These are phyloP conservation scores for Sicyos baderoa DNA, from an alignment of 306 rosid genomes.

Conservation along the genomic window DNA sequence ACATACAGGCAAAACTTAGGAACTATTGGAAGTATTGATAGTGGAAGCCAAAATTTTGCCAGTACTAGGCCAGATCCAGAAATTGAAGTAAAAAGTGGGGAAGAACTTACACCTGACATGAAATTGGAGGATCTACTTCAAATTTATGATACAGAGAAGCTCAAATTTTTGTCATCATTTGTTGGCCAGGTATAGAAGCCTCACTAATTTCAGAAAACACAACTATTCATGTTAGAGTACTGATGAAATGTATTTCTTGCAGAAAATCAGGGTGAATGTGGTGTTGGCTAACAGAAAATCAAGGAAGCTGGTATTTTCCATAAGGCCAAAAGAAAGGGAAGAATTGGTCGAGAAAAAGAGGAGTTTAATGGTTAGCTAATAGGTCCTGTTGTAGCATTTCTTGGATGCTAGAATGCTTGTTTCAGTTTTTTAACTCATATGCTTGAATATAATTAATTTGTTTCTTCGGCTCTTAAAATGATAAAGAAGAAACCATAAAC, in stretches of 20 bases:
- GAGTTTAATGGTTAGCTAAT: conserved; percentile 64
- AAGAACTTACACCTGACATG: conserved; percentile 61
- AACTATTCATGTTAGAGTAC: conserved; percentile 8
- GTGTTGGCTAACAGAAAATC: conserved; percentile 51
- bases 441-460: background rate
- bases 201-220: background rate
- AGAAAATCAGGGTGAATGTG: conserved; percentile 67
- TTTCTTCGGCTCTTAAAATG: background rate
- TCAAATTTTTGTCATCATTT: conserved; percentile 68
- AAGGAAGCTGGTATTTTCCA: conserved; percentile 71
- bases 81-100: conserved; percentile 32
- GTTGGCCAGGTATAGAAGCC: conserved; percentile 59
- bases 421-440: background rate
- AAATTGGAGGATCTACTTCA: conserved; percentile 66
- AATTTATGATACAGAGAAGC: conserved; percentile 75
- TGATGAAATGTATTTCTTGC: conserved; percentile 29
- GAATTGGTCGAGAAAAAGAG: conserved; percentile 62
- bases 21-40: conserved; percentile 39
- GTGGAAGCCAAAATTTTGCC: conserved; percentile 30
- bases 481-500: background rate
- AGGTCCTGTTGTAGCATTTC: background rate
- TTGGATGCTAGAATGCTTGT: conserved; percentile 10
- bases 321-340: conserved; percentile 69
- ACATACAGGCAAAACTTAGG: conserved; percentile 51
- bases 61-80: conserved; percentile 26